These are phyloP conservation scores for Escallonia herrerae DNA, from an alignment of 129 eudicot genomes.

Conservation along the genomic window DNA sequence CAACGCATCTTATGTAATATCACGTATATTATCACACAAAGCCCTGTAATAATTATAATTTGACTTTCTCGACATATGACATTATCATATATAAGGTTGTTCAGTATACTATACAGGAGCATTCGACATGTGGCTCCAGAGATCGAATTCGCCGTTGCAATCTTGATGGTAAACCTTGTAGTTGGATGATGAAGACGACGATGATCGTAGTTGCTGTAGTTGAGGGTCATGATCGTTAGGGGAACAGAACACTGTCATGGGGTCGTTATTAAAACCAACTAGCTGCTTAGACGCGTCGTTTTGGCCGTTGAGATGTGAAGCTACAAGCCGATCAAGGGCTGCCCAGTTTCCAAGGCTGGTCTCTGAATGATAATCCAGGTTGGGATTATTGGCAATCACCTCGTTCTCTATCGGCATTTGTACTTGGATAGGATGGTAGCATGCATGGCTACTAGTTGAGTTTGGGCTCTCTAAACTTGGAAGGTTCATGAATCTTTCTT, in stretches of 20 bases:
- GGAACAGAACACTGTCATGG: not conserved
- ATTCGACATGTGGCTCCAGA: conserved; percentile 5
- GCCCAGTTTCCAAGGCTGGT: conserved; percentile 15
- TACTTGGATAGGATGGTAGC: conserved; percentile 2
- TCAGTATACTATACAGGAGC: not conserved
- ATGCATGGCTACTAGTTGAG: not conserved
- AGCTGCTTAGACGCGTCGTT: not conserved
- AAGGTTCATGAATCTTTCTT: conserved; percentile 8
- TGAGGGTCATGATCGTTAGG: not conserved
- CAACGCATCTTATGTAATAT: not conserved
- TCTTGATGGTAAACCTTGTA: not conserved
- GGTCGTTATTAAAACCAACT: not conserved
- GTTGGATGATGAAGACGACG: not conserved
- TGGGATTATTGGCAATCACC: not conserved
- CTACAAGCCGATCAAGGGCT: conserved; percentile 18
- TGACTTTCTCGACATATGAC: not conserved
- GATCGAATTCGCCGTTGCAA: not conserved
- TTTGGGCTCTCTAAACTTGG: conserved; percentile 11
- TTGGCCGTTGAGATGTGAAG: conserved; percentile 13
- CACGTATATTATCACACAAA: not conserved
- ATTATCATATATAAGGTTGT: not conserved
- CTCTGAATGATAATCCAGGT: conserved; percentile 4
- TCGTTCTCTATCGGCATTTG: conserved; percentile 2
- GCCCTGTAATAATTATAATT: too few relatives aligned
- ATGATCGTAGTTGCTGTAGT: conserved; percentile 1